phyloP scores from a whole-genome alignment of 768 basidiomycete genomes.

The Mycena crocata region DNA sequence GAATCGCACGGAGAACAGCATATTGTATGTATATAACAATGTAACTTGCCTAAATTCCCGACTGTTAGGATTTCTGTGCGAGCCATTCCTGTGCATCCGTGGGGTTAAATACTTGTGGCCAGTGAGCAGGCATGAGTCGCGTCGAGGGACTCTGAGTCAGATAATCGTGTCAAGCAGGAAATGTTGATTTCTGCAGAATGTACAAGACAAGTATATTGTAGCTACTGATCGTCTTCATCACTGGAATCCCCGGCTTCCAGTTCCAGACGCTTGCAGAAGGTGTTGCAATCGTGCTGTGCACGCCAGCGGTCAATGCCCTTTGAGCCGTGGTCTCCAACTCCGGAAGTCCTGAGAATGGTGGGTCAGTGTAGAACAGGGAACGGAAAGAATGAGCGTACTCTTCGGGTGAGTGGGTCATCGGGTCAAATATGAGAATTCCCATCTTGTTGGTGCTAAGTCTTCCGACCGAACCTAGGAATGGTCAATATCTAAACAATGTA shows the following conservation, averaged over 20 bases:
- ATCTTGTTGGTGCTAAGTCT: constrained; percentile 5
- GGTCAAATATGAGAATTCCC: constrained; percentile 14
- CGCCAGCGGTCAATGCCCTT: constrained; percentile 19
- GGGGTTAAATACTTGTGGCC: too few relatives aligned
- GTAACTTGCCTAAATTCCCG: too few relatives aligned
- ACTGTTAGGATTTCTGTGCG: too few relatives aligned
- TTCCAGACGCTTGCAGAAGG: constrained; percentile 4
- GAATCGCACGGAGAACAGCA: too few relatives aligned
- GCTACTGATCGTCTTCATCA: constrained; percentile 1
- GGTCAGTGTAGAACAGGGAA: not conserved
- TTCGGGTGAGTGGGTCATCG: constrained; percentile 13
- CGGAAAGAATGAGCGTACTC: not conserved
- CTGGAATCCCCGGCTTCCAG: constrained; percentile 6
- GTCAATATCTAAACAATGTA: not conserved
- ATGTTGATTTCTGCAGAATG: not conserved
- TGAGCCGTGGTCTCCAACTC: constrained; percentile 1
- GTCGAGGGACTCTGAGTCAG: too few relatives aligned
- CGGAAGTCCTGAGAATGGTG: not conserved
- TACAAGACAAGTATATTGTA: not conserved
- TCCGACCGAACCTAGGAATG: constrained; percentile 3
- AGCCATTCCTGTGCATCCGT: too few relatives aligned
- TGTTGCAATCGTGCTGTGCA: constrained; percentile 16
- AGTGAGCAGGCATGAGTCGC: too few relatives aligned
- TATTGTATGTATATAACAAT: too few relatives aligned
- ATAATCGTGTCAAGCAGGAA: too few relatives aligned